These are phyloP conservation scores for Elongisporangium undulatum DNA, from an alignment of 352 stramenopile species.

Conservation along the genomic window DNA sequence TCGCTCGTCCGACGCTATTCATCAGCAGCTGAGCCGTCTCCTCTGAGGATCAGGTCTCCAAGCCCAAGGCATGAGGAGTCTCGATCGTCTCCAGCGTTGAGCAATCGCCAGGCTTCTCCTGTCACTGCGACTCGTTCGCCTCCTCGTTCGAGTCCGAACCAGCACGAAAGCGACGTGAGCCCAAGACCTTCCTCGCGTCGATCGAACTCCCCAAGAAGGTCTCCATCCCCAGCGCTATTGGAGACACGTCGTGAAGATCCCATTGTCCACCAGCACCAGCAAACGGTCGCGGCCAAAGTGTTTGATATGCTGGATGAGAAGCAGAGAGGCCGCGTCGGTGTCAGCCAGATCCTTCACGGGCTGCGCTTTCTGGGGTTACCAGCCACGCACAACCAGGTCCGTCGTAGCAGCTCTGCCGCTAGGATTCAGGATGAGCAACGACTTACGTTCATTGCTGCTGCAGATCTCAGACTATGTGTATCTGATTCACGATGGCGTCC, in stretches of 20 bases:
- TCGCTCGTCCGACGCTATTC: constrained; percentile 8
- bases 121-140: neutral
- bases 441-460: neutral
- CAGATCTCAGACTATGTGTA: constrained; percentile 76
- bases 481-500: constrained; percentile 56
- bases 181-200: neutral
- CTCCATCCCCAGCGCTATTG: neutral
- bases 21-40: neutral
- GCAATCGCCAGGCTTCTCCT: neutral
- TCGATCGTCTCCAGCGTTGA: neutral
- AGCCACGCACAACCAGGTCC: constrained; percentile 70
- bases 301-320: constrained; percentile 54
- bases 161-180: neutral
- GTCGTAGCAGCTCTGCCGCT: neutral
- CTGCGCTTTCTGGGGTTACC: constrained; percentile 44
- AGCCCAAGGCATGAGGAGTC: neutral
- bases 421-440: neutral
- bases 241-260: neutral
- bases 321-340: constrained; percentile 33
- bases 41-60: neutral
- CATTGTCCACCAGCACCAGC: neutral
- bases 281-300: constrained; percentile 14
- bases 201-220: neutral
- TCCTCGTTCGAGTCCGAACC: neutral
- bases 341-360: constrained; percentile 53